Base-by-base conservation (phyloP, 2,329 filamentous ascomycete genomes). In the Orbilia brochopaga region DNA sequence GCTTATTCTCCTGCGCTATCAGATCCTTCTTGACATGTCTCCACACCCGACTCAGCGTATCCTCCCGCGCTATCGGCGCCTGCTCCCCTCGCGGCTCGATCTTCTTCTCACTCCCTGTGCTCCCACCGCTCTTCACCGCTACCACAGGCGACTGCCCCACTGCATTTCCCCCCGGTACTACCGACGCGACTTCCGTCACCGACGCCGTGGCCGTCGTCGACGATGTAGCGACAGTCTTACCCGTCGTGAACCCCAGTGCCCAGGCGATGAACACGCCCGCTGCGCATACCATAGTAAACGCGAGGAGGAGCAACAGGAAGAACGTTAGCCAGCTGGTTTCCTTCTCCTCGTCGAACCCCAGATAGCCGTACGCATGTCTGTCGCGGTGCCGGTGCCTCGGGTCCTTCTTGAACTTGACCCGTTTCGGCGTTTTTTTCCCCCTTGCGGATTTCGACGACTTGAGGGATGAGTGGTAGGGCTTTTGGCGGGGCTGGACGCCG, bases 251-350 rank as follows among this genome's bases (percentile, higher is more conserved):
- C n/a, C 66, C 66, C 48, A 64, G 42, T 7, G 59, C 66, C 66
- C 66, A 70, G n/a, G 66, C 66, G 40, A 70, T 70, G 30, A 70
- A 70, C 15, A 70, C 66, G 10, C 66, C 66, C 1, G 59, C 66
- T 1, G 54, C 66, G 27, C 66, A 70, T 15, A 70, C 59, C 46
- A 70, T 56, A 11, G 66, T 70, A 27, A 70, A 70, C 0, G 44
- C 60, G 10, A 70, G 24, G 13, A 70, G 32, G 6, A 70, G 44
- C 2, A 70, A 17, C 6, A 64, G 17, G 30, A 70, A 70, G 50
- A 70, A 70, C 0, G 66, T 70, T 30, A 70, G 59, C 54, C 55
- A 70, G 19, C 59, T 64, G 3, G 66, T 70, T 13, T 70, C 66
- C 21, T 44, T 62, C 4, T 70, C 66, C 10, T 63, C 66, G 11